These are phyloP conservation scores for Cymbopogon citratus DNA, from an alignment of 176 grass and related monocot species.

Conservation along the genomic window DNA sequence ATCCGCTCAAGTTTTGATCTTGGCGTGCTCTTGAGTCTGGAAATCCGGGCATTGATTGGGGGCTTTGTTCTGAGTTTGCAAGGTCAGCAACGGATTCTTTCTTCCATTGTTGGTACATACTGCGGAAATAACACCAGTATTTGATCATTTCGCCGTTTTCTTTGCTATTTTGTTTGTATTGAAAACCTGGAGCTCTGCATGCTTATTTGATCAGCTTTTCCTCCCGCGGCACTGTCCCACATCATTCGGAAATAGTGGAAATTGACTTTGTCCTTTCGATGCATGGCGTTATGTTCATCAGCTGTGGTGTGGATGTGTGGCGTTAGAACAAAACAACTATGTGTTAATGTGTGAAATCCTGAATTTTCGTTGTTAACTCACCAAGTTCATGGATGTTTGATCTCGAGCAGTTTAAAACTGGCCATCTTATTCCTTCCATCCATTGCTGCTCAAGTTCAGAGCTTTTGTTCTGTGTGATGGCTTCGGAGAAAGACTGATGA, in stretches of 20 bases:
- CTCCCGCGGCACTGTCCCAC: not conserved
- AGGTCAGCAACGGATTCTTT: slow-evolving; percentile 13
- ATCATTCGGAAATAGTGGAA: not conserved
- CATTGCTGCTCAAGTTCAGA: not conserved
- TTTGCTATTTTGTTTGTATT: not conserved
- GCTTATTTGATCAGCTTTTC: not conserved
- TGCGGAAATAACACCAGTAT: not conserved
- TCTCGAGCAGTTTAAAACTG: not conserved
- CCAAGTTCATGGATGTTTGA: not conserved
- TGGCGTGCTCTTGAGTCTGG: not conserved
- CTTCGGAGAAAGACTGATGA: slow-evolving; percentile 2
- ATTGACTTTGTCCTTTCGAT: too few species aligned
- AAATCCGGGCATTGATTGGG: too few species aligned
- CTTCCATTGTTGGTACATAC: not conserved
- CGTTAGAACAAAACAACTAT: not conserved
- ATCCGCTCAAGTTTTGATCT: not conserved
- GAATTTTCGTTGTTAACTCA: not conserved
- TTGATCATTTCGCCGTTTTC: not conserved
- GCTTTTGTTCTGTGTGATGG: not conserved
- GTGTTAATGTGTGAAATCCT: not conserved
- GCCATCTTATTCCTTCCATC: too few species aligned
- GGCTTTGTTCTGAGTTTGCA: not conserved
- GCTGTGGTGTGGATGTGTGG: not conserved
- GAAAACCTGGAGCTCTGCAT: not conserved
- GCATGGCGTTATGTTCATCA: too few species aligned